Percentiles rank a stretch among this genome's conserved stretches.
phyloP scores from a whole-genome alignment of 768 basidiomycete species.

The Tricholoma saponaceum region DNA sequence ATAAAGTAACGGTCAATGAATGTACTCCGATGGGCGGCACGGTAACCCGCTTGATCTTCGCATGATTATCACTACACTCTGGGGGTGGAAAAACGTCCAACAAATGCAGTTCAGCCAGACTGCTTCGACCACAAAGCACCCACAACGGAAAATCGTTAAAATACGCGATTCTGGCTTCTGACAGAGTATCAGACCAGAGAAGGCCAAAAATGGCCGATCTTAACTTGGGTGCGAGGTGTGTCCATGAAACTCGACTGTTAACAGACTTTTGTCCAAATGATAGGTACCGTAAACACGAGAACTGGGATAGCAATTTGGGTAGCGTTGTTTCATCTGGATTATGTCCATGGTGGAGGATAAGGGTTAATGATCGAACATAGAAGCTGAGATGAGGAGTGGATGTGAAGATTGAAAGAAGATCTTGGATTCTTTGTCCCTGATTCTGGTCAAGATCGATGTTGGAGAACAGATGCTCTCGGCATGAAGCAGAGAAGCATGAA shows the following conservation, averaged over 20 bases:
- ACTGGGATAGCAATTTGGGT: not conserved
- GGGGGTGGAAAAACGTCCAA: not conserved
- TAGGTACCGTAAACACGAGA: not conserved
- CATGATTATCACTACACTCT: not conserved
- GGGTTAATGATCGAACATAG: not conserved
- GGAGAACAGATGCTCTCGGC: not conserved
- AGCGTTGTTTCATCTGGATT: not conserved
- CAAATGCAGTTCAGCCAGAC: not conserved
- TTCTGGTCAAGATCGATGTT: not conserved
- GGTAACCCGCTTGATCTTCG: not conserved
- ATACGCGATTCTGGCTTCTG: not conserved
- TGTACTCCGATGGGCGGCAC: not conserved
- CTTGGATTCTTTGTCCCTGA: not conserved
- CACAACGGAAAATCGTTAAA: not conserved
- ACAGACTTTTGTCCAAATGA: not conserved
- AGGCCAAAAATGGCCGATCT: not conserved
- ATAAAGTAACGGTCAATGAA: not conserved
- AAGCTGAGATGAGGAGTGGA: not conserved
- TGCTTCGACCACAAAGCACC: not conserved
- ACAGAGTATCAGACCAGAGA: not conserved
- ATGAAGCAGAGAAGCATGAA: not conserved
- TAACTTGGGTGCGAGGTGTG: not conserved
- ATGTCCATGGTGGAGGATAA: not conserved
- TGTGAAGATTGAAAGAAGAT: not conserved
- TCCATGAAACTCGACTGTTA: not conserved